Base-by-base conservation (phyloP, 2,329 filamentous ascomycete species). In the Alternaria sp. region DNA sequence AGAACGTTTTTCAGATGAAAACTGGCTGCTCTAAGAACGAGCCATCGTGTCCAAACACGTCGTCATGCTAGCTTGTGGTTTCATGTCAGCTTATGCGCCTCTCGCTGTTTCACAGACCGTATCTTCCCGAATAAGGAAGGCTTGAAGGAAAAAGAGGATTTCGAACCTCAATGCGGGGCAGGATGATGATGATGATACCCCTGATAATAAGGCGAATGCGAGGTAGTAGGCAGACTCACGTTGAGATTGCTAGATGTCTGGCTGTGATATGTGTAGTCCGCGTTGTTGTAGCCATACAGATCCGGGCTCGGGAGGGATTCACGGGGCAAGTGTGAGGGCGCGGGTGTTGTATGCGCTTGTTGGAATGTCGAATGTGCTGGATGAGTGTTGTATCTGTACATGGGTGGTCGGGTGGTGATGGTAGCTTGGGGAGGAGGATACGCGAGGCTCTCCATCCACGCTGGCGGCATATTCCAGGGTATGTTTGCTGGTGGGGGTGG, bases 161-260 rank as follows among this genome's bases (percentile, higher is more conserved):
- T 39, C 43, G 32, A 38, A 51, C 60, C 55, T 67, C 58, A 65
- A 56, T 58, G 54, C 41, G 62, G 55, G 36, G 47, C 44, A 58
- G 42, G 1, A 12, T 1, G 51, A 20, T 57, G 56, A 14, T 9
- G 51, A 20, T 57, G 54, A 11, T 59, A 47, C 26, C 22, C 49
- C 51, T 55, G 64, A 7, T 63, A 46, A 38, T 61, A 62, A 28
- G 61, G 58, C 30, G 57, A 51, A 18, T 22, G 36, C 32, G 59
- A 63, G 38, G 53, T 62, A 34, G 53, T 62, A 43, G 67, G 65
- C 51, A 67, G 43, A 65, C 67, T 70, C 64, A 66, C 62, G 53
- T 58, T 66, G 46, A 54, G 58, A 42, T 58, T 59, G 53, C 54
- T 51, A 46, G 59, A 47, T 54, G 42, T 26, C 24, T 67, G 62